Conservation (phyloP, 148 eudicot genomes). For the Amaranthus hypochondriacus region DNA sequence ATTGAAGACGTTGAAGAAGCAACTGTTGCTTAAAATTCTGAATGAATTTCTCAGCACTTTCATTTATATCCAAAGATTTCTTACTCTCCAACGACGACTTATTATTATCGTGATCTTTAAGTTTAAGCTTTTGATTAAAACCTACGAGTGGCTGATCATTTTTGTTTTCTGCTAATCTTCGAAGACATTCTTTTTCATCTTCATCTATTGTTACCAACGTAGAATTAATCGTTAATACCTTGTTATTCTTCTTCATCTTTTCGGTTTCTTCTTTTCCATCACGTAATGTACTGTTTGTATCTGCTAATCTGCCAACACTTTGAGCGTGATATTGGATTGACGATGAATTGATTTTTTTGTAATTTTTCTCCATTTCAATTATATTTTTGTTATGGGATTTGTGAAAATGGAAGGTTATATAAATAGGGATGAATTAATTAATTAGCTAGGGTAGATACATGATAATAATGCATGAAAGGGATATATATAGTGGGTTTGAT, state of each 20-base stretch:
- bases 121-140: too few relatives aligned
- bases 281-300: background rate
- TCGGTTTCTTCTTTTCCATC: too few relatives aligned
- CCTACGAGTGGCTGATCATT: too few relatives aligned
- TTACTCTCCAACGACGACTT: slow-evolving; percentile 26
- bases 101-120: background rate
- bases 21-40: slow-evolving; percentile 63
- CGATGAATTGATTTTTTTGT: background rate
- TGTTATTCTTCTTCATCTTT: too few relatives aligned
- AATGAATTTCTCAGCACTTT: slow-evolving; percentile 75
- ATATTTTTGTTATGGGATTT: background rate
- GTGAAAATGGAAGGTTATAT: background rate
- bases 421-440: background rate
- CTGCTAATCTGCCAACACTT: slow-evolving; percentile 4
- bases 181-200: slow-evolving; percentile 19
- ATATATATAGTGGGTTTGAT: background rate
- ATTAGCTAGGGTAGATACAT: background rate
- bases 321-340: background rate
- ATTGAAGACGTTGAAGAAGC: slow-evolving; percentile 68
- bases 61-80: slow-evolving; percentile 46
- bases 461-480: background rate
- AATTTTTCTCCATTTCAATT: background rate
- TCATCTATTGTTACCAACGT: slow-evolving; percentile 12
- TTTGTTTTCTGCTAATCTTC: background rate
- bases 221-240: background rate